Base-by-base conservation (phyloP, 192 early-diverging fungal genomes). In the Mortierella alpina region DNA sequence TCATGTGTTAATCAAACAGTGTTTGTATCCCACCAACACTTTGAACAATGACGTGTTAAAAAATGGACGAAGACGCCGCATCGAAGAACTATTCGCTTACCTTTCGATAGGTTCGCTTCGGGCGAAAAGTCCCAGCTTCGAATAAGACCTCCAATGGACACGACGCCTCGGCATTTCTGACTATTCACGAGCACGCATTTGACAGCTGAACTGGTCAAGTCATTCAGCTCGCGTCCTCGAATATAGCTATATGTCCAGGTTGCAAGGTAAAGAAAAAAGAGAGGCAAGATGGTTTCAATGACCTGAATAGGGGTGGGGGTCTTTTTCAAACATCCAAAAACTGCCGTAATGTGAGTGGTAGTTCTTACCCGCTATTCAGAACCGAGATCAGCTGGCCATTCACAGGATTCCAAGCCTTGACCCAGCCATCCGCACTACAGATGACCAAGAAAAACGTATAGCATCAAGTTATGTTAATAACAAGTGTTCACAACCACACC, bases 101-200 rank as follows among this genome's bases (percentile, higher is more conserved):
- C 77, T 80, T 80, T 80, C 14, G 68, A 59, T n/a, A 61, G 41
- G 46, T 31, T 59, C 5, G 77, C 83, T 14, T 75, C 84, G 23
- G 86, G 74, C 6, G 83, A 85, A 73, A 91, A 91, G 57, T 88
- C 86, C 89, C 88, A 90, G 12, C 82, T 78, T 66, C 86, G 86
- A 55, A 91, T 68, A 6, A 83, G 61, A 7, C 83, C 72, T 6
- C 89, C 90, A 40, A 86, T 76, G 2, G 83, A 82, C 4, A 83
- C 82, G 0, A 88, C 79, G 5, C 89, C 84, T 31, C 84, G 77
- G 57, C 78, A 85, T 42, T 57, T 50, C 1, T 80, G 44, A 45
- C 71, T 84, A 49, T 76, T 84, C 52, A 85, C 82, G 14, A 66
- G 65, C 51, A 75, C 72, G 39, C 67, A 70, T 40, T 52, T 70